phyloP scores from a whole-genome alignment of 257 asterid genomes.

The Rhazya stricta region DNA sequence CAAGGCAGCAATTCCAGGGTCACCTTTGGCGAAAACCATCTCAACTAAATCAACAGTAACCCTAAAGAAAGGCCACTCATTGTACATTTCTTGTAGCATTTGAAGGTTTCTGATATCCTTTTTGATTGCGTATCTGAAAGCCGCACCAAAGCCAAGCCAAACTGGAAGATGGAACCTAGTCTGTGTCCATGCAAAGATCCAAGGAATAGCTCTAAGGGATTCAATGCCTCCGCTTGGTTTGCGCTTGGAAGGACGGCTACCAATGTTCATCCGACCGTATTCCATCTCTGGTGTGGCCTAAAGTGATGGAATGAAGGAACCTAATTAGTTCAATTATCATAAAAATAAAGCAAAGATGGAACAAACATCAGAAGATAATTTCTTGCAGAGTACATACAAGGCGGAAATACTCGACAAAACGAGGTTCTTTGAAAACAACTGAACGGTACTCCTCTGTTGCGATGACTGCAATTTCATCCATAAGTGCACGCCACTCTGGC shows the following conservation, averaged over 20 bases:
- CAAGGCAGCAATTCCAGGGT: conserved; percentile 46
- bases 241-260: conserved; percentile 57
- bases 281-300: conserved; percentile 58
- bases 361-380: neutral
- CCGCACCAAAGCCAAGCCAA: conserved; percentile 60
- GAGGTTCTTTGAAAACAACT: conserved; percentile 48
- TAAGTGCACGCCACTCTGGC: conserved; percentile 51
- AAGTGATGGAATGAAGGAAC: neutral
- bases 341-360: neutral
- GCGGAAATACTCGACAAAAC: conserved; percentile 55
- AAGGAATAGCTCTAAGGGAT: conserved; percentile 54
- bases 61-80: conserved; percentile 51
- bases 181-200: conserved; percentile 65
- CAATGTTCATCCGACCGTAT: conserved; percentile 53
- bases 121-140: conserved; percentile 35
- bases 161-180: conserved; percentile 57
- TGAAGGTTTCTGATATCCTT: conserved; percentile 39
- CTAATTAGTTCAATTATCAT: neutral
- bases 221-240: conserved; percentile 55
- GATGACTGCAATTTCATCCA: conserved; percentile 42
- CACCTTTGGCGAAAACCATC: conserved; percentile 58
- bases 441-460: conserved; percentile 47
- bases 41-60: conserved; percentile 49
- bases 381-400: conserved; percentile 29
- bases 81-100: conserved; percentile 45